Evolutionary conservation across 2,329 filamentous ascomycete genomes (phyloP).

Genomic region (Penicillium sp.): DNA sequence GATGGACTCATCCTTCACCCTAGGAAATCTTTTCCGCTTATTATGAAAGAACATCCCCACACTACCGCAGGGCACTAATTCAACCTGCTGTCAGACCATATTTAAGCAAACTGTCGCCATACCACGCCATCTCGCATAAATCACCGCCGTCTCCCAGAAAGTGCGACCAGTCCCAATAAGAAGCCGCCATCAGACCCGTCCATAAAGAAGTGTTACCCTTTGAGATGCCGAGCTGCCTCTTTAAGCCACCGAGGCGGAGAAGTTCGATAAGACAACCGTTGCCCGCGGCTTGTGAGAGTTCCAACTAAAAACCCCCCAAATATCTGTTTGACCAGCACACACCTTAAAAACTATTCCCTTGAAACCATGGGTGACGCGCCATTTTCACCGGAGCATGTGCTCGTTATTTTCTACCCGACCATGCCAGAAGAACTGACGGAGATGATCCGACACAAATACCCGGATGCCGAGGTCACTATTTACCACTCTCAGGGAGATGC

Average conservation of each 20-base stretch:
- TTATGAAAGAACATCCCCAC: background rate
- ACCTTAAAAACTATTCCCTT: background rate
- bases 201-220: background rate
- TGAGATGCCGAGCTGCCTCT: background rate
- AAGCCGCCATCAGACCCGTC: background rate
- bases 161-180: background rate
- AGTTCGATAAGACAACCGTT: background rate
- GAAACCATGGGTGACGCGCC: conserved; percentile 20
- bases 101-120: conserved; percentile 4
- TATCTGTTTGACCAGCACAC: background rate
- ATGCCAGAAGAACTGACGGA: conserved; percentile 15
- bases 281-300: background rate
- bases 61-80: background rate
- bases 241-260: conserved; percentile 1
- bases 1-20: background rate
- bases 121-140: conserved; percentile 2
- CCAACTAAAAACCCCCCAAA: background rate
- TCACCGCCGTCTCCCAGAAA: background rate
- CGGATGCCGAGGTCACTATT: conserved; percentile 17
- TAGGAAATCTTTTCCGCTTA: background rate
- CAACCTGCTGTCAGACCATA: background rate
- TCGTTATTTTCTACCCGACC: conserved; percentile 16
- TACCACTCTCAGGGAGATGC: conserved; percentile 6
- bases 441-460: conserved; percentile 18
- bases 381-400: conserved; percentile 15